Base-by-base conservation (phyloP, 2,329 filamentous ascomycete genomes). In the Xylaria sp. region DNA sequence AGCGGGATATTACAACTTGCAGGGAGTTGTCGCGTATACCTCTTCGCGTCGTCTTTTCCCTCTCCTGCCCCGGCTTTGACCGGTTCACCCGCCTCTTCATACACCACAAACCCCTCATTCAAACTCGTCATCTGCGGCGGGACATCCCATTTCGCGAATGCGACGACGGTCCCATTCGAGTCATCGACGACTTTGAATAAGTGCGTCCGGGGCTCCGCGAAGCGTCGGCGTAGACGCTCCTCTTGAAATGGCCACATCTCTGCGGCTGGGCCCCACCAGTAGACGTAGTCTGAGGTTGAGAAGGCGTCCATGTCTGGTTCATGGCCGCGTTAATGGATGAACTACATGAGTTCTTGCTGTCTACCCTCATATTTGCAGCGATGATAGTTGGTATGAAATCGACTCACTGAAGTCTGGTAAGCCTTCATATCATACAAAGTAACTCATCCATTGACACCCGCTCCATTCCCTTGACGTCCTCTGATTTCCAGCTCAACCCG, bases 121-220 rank as follows among this genome's bases (percentile, higher is more conserved):
- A 71, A 11, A 52, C 65, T 65, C 46, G 23, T 35, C 63, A 71
- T 61, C 2, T 19, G 2, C 3, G 52, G 52, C 4, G 68, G 70
- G 1, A 63, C 57, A 10, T 67, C 65, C 70, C 70, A 72, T 46
- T 68, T 68, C 1, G 68, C 62, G 58, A 63, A 69, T 3, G 65
- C 68, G 54, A 69, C 70, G 34, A 71, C 47, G 7, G 10, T 10
- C 16, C 61, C 64, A 1, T 61, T 59, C 8, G 56, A 35, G 30
- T 62, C 59, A 18, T 70, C 65, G 4, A 68, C 65, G 42, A 72
- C 62, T 54, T 71, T 71, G 65, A 70, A 70, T 54, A 69, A 64
- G 42, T 70, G 68, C 7, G 65, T 62, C 42, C 34, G 6, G 13
- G 65, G 59, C 58, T 72, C 67, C 42, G 53, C 35, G 63, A 71